Percentiles rank a stretch among this genome's conserved stretches.
Evolutionary conservation across 306 rosid genomes (phyloP).

Genomic region (Vigna nakashimae): DNA sequence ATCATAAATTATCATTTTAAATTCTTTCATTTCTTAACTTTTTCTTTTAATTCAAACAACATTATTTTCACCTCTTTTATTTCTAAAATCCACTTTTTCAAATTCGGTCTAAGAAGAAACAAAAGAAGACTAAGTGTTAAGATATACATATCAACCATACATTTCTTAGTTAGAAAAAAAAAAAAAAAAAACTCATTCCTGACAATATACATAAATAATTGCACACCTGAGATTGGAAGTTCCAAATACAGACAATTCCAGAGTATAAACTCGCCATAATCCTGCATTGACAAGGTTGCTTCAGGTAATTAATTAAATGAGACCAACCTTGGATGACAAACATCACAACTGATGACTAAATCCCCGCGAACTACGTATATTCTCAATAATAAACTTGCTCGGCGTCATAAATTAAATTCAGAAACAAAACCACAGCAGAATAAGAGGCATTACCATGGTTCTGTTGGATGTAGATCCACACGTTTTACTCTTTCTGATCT

Average conservation of each 20-base stretch:
- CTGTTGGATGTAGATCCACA: conserved; percentile 99
- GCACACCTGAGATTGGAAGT: conserved; percentile 95
- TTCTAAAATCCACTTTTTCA: no score
- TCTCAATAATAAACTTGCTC: background rate
- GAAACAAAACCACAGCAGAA: conserved; percentile 19
- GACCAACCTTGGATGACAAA: conserved; percentile 32
- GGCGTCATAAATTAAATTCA: conserved; percentile 21
- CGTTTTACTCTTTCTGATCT: conserved; percentile 88
- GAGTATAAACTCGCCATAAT: conserved; percentile 93
- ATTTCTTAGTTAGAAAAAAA: conserved; percentile 24
- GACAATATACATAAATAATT: conserved; percentile 21
- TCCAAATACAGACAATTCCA: conserved; percentile 96
- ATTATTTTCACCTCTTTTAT: no score
- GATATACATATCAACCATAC: conserved; percentile 15
- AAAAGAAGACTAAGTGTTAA: conserved; percentile 44
- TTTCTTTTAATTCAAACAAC: no score
- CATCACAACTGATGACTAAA: conserved; percentile 9
- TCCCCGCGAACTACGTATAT: conserved; percentile 16
- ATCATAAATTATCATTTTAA: no score
- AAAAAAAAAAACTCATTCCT: no score
- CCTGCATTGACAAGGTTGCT: conserved; percentile 61
- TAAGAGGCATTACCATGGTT: conserved; percentile 84
- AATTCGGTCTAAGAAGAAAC: no score
- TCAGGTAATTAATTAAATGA: conserved; percentile 34
- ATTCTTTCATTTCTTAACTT: no score